phyloP scores from a whole-genome alignment of 2,329 filamentous ascomycete genomes.

The Clarireedia homoeocarpa region DNA sequence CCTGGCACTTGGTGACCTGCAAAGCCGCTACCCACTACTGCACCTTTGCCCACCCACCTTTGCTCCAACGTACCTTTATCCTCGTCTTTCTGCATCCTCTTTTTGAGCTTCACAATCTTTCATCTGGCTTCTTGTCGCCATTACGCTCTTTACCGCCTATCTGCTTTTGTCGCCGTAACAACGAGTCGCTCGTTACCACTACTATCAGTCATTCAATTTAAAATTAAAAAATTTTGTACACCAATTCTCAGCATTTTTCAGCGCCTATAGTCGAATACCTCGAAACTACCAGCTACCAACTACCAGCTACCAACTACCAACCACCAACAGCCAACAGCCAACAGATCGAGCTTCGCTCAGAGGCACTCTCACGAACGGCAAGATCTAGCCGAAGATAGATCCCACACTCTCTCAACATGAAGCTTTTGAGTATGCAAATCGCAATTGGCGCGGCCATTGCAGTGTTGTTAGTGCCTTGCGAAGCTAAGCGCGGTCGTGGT shows the following conservation, averaged over 20 bases:
- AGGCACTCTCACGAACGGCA: background rate
- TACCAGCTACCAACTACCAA: no score
- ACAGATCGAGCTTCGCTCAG: no score
- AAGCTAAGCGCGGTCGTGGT: conserved; percentile 21
- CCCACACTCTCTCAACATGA: conserved; percentile 38
- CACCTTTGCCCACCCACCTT: background rate
- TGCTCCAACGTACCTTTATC: background rate
- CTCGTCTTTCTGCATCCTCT: background rate
- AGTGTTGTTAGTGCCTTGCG: conserved; percentile 33
- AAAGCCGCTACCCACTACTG: background rate
- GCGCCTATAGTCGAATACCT: no score
- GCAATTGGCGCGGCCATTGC: conserved; percentile 42
- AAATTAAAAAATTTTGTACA: no score
- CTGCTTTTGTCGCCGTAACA: background rate
- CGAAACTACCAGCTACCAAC: no score
- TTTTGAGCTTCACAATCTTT: background rate
- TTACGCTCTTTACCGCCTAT: conserved; percentile 7
- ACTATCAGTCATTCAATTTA: no score
- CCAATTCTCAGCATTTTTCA: no score
- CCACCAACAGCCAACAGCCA: no score
- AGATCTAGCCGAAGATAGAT: conserved; percentile 7
- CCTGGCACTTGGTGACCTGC: background rate
- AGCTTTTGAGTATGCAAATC: conserved; percentile 41
- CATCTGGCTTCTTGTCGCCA: conserved; percentile 9
- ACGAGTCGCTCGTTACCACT: background rate